A percentile compares a stretch with the other conserved stretches of the same genome.
phyloP scores from a whole-genome alignment of 768 basidiomycete species.

The Pisolithus tinctorius region DNA sequence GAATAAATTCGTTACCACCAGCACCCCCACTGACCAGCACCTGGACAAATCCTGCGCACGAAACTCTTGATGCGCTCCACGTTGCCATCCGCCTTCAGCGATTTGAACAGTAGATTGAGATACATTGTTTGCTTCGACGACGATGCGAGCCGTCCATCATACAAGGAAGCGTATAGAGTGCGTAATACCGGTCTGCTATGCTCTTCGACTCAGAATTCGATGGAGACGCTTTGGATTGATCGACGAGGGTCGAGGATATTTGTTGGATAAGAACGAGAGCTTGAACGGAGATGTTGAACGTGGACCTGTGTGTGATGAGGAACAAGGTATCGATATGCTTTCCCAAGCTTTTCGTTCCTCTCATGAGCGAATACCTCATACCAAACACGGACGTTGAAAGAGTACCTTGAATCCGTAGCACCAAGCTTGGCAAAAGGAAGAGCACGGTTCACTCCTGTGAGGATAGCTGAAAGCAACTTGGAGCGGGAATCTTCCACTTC shows the following conservation, averaged over 20 bases:
- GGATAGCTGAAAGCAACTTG: conserved; percentile 78
- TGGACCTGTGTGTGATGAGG: conserved; percentile 89
- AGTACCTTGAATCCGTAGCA: conserved; percentile 57
- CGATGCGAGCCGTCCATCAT: conserved; percentile 70
- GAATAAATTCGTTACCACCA: conserved; percentile 79
- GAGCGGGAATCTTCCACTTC: conserved; percentile 78
- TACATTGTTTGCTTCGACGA: conserved; percentile 97
- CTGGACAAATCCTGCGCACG: conserved; percentile 77
- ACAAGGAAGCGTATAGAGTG: conserved; percentile 83
- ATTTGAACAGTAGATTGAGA: conserved; percentile 88
- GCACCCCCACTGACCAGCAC: conserved; percentile 61
- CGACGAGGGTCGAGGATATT: conserved; percentile 52
- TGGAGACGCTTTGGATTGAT: conserved; percentile 33
- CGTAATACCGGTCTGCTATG: conserved; percentile 65
- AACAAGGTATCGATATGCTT: conserved; percentile 91
- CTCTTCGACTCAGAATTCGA: conserved; percentile 38
- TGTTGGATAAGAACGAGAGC: conserved; percentile 86
- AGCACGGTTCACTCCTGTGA: conserved; percentile 94
- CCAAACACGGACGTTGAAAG: conserved; percentile 1
- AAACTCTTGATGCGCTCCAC: conserved; percentile 68
- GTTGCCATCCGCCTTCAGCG: conserved; percentile 63
- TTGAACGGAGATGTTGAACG: conserved; percentile 95
- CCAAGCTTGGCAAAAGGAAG: conserved; percentile 87
- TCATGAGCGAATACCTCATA: neutral
- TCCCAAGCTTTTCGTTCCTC: conserved; percentile 47